A percentile compares a stretch with the other conserved stretches of the same genome.
These are phyloP conservation scores for Zasmidium angulare DNA, from an alignment of 2,329 filamentous ascomycete species.

Conservation along the genomic window DNA sequence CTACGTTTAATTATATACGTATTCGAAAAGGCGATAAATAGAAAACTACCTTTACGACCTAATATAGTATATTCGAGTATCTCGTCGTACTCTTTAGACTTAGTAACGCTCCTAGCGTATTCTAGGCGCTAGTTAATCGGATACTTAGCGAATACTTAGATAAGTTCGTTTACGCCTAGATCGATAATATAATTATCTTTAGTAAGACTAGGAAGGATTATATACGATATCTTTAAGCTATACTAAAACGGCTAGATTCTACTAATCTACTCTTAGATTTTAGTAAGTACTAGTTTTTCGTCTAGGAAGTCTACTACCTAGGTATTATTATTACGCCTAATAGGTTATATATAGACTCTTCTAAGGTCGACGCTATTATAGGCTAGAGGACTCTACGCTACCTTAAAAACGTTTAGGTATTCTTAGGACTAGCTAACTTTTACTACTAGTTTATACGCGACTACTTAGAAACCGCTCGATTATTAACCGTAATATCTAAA, in stretches of 20 bases:
- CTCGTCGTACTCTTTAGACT: conserved; percentile 7
- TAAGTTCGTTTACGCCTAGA: conserved; percentile 21
- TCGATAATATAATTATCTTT: conserved; percentile 35
- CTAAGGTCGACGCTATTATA: conserved; percentile 5
- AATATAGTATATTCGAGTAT: neutral
- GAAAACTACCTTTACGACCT: conserved; percentile 3
- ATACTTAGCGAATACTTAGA: conserved; percentile 26
- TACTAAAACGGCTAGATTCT: conserved; percentile 23
- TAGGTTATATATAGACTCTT: conserved; percentile 21
- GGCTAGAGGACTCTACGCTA: neutral
- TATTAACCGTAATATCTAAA: neutral
- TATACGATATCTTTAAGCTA: conserved; percentile 26
- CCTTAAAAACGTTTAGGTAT: conserved; percentile 6
- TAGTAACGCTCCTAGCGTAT: conserved; percentile 22
- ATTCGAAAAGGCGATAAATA: conserved; percentile 21
- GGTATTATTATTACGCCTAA: conserved; percentile 27
- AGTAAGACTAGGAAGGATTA: conserved; percentile 24
- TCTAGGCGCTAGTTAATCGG: too few species aligned
- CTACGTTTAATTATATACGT: too few species aligned
- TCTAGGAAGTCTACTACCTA: conserved; percentile 31
- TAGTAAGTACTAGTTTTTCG: conserved; percentile 10
- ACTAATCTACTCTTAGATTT: conserved; percentile 13
- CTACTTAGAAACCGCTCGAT: neutral
- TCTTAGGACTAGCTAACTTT: conserved; percentile 8
- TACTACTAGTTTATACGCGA: neutral